Base-by-base conservation (phyloP, 202 grass and related monocot genomes). In the Digitaria exilis region DNA sequence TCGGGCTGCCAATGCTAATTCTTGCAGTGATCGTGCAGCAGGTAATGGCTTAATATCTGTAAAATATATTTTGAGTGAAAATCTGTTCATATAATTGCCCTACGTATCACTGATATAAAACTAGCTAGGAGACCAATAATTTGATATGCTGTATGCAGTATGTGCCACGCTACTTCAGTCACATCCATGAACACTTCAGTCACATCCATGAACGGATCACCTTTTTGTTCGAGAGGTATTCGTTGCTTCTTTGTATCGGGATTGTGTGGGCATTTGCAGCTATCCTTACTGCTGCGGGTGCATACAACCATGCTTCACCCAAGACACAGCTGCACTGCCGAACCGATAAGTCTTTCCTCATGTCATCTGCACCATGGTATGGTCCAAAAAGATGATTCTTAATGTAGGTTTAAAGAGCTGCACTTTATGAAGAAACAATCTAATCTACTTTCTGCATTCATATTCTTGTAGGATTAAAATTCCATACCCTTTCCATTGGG, bases 401-500 rank as follows among this genome's bases (percentile, higher is more conserved):
- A 48, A 70, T 52, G 13, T 15, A 54, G 22, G 80, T 45, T 80
- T 69, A 24, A 44, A 24, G 4, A 64, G 15, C 13, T 52, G 24
- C 9, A 83, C 10, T 78, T 65, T 76, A 65, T 83, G 19, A 26
- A 75, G 30, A 43, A 46, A 8, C 62, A 73, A 52, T 77, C 48
- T 41, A 57, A 52, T 65, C 19, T 29, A 58, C 45, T 77, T n/a
- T 79, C 69, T 75, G 28, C 34, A 71, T 65, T 2, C 41, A 34
- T 70, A 28, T 66, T 17, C 50, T 77, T 90, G 69, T 54, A 99
- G 96, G 96, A 92, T 99, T 74, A 99, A 84, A 87, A 81, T 96
- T 80, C 93, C 93, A 30, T 96, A 91, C 63, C 96, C 96, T 16
- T 96, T 99, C 79, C 93, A 99, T 69, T 99, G 96, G 96, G 96